Evolutionary conservation across 2,329 filamentous ascomycete genomes (phyloP), one percentile per base, ranked within the genome.

Genomic region (Colletotrichum sp.): DNA sequence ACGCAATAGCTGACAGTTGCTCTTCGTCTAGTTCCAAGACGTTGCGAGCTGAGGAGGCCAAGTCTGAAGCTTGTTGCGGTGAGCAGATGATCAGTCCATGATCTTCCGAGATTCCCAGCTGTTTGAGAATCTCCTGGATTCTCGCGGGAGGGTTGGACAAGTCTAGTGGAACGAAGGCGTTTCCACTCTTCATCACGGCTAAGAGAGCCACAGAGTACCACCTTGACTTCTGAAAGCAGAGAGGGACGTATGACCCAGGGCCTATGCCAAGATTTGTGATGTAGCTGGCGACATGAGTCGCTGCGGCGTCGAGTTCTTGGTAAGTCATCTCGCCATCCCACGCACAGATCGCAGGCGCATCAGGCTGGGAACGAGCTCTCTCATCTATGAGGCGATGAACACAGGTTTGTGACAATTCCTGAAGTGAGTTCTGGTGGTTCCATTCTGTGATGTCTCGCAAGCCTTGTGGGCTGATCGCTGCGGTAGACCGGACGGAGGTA

Each of bases 111-210:
- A 68, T 49, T 4, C 32, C 63, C 0, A 75, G 34, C 10, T 76
- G 74, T 26, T 39, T 62, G n/a, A 73, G 24, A 3, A 76, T 76
- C 4, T 76, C 66, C 21, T 32, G 7, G 7, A 24, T 69, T 12
- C 74, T 36, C 4, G 21, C 8, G 0, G 44, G 5, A 2, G 74
- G 70, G 15, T 76, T 74, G 0, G 65, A 49, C 5, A 79, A 78
- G 55, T 84, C 83, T 15, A 84, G 69, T 5, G 80, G 80, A 1
- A 81, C 81, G 36, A 83, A 82, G 1, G 80, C 81, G 8, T 80
- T 82, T 6, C 84, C 84, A 6, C 83, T 77, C 66, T 83, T 84
- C 71, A 84, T 78, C 10, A 84, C 71, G 3, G 78, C 83, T 0
- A 85, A 44, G 24, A 84, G 80, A 3, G 79, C 80, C 2, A 84